Evolutionary conservation across 2,329 filamentous ascomycete genomes (phyloP), one percentile per base, ranked within the genome.

Genomic region (Septoria linicola): DNA sequence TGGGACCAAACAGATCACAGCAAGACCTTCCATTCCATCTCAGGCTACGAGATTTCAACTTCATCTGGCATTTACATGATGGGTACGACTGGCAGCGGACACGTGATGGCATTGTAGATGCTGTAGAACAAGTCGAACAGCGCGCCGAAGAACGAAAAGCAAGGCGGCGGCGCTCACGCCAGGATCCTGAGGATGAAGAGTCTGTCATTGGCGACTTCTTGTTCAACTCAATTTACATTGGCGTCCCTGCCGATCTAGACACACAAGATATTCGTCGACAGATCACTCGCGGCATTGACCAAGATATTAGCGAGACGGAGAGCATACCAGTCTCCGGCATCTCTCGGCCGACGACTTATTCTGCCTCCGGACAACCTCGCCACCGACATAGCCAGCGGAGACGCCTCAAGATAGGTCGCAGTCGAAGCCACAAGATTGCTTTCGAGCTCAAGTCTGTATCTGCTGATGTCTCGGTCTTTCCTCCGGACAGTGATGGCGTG

Each of bases 151-250:
- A 96, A 66, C 83, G 86, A 49, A 81, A 80, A 35, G 70, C 74
- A 37, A 77, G 80, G 4, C 81, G 82, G 46, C 74, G 80, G 53
- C 76, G 79, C 46, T 73, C 79, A 7, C 76, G 80, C 47, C 69
- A 73, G 27, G 68, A 76, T 64, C 67, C 81, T 69, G 87, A 85
- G 46, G 88, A 95, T 41, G 87, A 91, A 36, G 88, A 91, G 69
- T 88, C 84, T 10, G 88, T 87, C 4, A 95, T 97, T 69, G 90
- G 89, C 4, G 95, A 99, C 67, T 95, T 95, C 61, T 77, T 99
- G 13, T 99, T 99, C 78, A 97, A 99, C 68, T 99, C 93, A 0
- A 96, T 99, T 48, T 99, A 96, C 73, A 96, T 99, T 62, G 90
- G 88, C 11, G 88, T 99, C 14, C 88, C 92, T 0, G 80, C 88